phyloP scores from a whole-genome alignment of 2,329 filamentous ascomycete species.

The Pseudogymnoascus sp. region DNA sequence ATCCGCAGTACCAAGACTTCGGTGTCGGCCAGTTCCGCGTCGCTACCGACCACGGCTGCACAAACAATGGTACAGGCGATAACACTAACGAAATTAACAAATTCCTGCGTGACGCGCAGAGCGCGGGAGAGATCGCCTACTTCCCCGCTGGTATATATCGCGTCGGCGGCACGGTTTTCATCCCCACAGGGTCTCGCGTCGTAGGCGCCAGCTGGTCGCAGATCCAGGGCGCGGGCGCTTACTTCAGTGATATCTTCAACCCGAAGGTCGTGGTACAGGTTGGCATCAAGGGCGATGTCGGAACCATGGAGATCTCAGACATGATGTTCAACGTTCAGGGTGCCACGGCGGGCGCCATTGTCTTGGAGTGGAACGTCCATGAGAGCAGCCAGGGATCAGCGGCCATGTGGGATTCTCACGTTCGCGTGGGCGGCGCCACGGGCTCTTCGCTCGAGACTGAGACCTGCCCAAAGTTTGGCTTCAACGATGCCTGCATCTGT shows the following conservation, averaged over 20 bases:
- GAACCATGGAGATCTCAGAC: slow-evolving; percentile 51
- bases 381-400: slow-evolving; percentile 32
- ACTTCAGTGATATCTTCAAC: slow-evolving; percentile 41
- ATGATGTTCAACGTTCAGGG: slow-evolving; percentile 52
- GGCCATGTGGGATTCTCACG: slow-evolving; percentile 37
- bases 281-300: slow-evolving; percentile 45
- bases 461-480: slow-evolving; percentile 34
- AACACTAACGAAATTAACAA: no score
- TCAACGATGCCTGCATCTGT: slow-evolving; percentile 25
- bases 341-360: slow-evolving; percentile 47
- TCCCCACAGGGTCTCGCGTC: slow-evolving; percentile 34
- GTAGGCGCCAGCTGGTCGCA: slow-evolving; percentile 36
- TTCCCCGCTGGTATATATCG: slow-evolving; percentile 48
- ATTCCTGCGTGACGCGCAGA: slow-evolving; percentile 47
- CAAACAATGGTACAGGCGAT: slow-evolving; percentile 49
- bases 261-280: slow-evolving; percentile 50
- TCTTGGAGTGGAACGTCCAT: slow-evolving; percentile 54
- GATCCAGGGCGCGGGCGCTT: slow-evolving; percentile 27
- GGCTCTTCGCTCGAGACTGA: slow-evolving; percentile 35
- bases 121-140: no score
- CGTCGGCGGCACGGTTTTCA: slow-evolving; percentile 37
- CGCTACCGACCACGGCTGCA: slow-evolving; percentile 41
- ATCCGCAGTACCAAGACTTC: slow-evolving; percentile 52
- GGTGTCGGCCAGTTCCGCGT: no score
- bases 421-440: slow-evolving; percentile 34